Evolutionary conservation across 306 rosid species (phyloP).

Genomic region (Pyrus betulifolia): DNA sequence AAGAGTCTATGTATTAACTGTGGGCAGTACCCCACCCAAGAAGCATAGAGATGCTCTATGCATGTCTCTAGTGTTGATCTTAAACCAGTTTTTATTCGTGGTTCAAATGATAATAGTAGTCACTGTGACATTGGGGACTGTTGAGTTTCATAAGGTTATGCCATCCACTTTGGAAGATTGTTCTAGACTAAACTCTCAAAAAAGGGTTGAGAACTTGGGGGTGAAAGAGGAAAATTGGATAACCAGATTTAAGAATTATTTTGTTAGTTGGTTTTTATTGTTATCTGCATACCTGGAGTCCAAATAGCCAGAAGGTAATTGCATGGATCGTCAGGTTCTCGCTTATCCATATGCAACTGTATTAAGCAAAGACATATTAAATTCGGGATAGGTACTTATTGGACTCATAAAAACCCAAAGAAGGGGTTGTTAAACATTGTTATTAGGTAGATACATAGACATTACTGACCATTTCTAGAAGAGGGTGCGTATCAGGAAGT

Average conservation of each 20-base stretch:
- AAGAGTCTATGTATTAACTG: neutral
- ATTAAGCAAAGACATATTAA: conserved; percentile 9
- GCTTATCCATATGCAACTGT: conserved; percentile 59
- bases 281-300: conserved; percentile 78
- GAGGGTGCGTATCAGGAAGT: conserved; percentile 94
- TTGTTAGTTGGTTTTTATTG: neutral
- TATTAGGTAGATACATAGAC: conserved; percentile 6
- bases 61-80: neutral
- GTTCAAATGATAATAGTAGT: neutral
- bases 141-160: neutral
- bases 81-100: neutral
- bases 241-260: neutral
- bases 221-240: neutral
- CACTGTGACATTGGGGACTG: neutral
- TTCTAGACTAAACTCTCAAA: neutral
- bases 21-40: neutral
- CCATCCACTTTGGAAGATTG: neutral
- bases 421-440: neutral
- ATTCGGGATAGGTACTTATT: conserved; percentile 6
- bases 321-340: conserved; percentile 96
- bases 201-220: neutral
- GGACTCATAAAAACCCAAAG: neutral
- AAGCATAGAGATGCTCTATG: neutral
- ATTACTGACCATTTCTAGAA: conserved; percentile 68
- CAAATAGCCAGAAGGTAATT: conserved; percentile 91